phyloP scores from a whole-genome alignment of 345 rosid species.

The Carallia pectinifolia region DNA sequence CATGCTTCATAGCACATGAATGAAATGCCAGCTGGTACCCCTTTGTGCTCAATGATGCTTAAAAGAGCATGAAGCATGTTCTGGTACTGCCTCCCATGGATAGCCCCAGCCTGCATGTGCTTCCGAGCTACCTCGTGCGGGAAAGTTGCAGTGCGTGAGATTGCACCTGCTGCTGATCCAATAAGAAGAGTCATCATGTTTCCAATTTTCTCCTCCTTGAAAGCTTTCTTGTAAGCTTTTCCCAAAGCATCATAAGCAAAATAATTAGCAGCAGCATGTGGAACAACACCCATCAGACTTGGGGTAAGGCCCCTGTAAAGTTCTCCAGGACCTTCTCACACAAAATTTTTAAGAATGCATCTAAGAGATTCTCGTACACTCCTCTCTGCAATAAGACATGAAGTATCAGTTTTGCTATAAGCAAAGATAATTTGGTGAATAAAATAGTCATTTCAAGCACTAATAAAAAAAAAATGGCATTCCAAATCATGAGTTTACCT shows the following conservation, averaged over 20 bases:
- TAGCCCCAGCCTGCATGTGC: constrained; percentile 32
- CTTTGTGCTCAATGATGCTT: constrained; percentile 22
- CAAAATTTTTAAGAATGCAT: constrained; percentile 20
- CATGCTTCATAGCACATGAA: constrained; percentile 45
- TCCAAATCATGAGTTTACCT: constrained; percentile 37
- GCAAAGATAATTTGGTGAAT: not conserved
- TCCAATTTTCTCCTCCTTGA: constrained; percentile 23
- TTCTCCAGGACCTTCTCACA: constrained; percentile 24
- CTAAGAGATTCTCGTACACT: constrained; percentile 22
- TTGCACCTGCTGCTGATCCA: constrained; percentile 32
- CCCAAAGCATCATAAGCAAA: constrained; percentile 23
- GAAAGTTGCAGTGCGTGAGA: constrained; percentile 28
- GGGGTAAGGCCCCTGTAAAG: constrained; percentile 31
- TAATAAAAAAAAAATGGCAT: too few relatives aligned
- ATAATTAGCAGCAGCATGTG: constrained; percentile 32
- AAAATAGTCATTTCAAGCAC: not conserved
- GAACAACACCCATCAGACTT: constrained; percentile 26
- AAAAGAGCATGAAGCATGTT: constrained; percentile 28
- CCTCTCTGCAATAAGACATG: constrained; percentile 21
- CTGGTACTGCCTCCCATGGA: constrained; percentile 24
- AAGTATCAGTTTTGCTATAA: not conserved
- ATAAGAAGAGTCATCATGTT: constrained; percentile 22
- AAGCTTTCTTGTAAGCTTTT: constrained; percentile 25
- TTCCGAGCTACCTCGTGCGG: constrained; percentile 32
- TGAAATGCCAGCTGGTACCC: constrained; percentile 34